These are phyloP conservation scores for Aureobasidium sp. DNA, from an alignment of 2,329 filamentous ascomycete species.

Conservation along the genomic window DNA sequence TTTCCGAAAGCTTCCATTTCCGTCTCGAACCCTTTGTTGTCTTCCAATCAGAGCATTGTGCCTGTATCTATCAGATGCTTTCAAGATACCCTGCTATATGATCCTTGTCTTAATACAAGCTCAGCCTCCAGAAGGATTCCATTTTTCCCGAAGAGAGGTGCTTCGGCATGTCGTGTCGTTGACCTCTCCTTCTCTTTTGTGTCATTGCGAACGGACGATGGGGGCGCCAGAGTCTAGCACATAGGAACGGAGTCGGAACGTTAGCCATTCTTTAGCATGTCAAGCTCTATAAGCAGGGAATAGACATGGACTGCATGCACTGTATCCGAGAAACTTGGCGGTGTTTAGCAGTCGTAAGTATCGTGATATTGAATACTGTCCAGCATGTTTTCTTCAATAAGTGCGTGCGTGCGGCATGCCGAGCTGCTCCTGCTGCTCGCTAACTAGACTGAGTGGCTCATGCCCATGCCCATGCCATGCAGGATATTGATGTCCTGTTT, in stretches of 20 bases:
- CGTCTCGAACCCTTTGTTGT: background rate
- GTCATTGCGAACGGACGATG: no score
- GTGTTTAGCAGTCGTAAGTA: background rate
- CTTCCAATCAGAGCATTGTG: background rate
- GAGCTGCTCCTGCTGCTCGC: background rate
- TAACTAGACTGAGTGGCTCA: background rate
- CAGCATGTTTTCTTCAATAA: background rate
- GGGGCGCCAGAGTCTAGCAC: no score
- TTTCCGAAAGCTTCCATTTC: background rate
- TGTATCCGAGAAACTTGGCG: no score
- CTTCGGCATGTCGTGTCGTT: background rate
- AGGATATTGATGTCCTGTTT: background rate
- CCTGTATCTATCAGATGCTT: background rate
- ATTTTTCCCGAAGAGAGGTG: background rate
- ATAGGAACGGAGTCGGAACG: no score
- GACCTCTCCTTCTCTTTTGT: background rate
- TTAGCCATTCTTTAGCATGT: no score
- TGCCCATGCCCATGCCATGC: background rate
- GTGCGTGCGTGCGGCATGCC: background rate
- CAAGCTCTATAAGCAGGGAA: no score
- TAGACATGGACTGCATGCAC: no score
- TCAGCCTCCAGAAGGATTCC: background rate
- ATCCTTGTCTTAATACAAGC: background rate
- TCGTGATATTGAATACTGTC: background rate
- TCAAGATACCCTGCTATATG: background rate